Percentiles rank a stretch among this genome's conserved stretches.
Evolutionary conservation across 1,284 basidiomycete species (phyloP).

Genomic region (Mycena sp.): DNA sequence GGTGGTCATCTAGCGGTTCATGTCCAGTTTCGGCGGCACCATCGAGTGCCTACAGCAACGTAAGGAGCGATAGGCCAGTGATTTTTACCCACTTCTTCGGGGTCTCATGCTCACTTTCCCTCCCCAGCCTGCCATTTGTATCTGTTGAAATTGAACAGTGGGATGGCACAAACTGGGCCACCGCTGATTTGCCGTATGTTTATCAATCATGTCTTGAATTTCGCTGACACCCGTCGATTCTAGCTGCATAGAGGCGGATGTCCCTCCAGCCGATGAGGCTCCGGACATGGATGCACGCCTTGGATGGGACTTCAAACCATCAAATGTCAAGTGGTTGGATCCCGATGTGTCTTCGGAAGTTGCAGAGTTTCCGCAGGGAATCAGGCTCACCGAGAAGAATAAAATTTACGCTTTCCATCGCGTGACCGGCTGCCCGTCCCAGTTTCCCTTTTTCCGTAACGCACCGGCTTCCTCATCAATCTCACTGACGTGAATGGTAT

Average conservation of each 20-base stretch:
- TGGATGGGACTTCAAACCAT: conserved; percentile 10
- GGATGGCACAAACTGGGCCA: background rate
- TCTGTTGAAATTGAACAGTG: conserved; percentile 11
- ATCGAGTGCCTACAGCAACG: background rate
- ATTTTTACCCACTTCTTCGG: too few species aligned
- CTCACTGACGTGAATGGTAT: background rate
- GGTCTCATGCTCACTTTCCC: too few species aligned
- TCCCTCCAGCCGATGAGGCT: background rate
- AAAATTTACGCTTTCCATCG: conserved; percentile 6
- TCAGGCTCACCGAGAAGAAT: background rate
- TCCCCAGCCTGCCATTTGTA: background rate
- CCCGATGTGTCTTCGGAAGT: background rate
- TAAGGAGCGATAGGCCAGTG: too few species aligned
- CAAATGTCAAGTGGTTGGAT: conserved; percentile 2
- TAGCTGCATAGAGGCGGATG: background rate
- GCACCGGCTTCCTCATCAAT: conserved; percentile 6
- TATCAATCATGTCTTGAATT: background rate
- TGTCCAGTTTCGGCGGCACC: background rate
- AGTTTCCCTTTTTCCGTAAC: conserved; percentile 1
- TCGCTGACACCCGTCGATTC: background rate
- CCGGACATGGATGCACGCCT: conserved; percentile 2
- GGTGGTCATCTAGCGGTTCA: too few species aligned
- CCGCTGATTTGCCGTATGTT: background rate
- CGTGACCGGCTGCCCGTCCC: conserved; percentile 12
- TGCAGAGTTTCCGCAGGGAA: background rate